These are phyloP conservation scores for Marsdenia floribunda DNA, from an alignment of 257 asterid genomes.

Conservation along the genomic window DNA sequence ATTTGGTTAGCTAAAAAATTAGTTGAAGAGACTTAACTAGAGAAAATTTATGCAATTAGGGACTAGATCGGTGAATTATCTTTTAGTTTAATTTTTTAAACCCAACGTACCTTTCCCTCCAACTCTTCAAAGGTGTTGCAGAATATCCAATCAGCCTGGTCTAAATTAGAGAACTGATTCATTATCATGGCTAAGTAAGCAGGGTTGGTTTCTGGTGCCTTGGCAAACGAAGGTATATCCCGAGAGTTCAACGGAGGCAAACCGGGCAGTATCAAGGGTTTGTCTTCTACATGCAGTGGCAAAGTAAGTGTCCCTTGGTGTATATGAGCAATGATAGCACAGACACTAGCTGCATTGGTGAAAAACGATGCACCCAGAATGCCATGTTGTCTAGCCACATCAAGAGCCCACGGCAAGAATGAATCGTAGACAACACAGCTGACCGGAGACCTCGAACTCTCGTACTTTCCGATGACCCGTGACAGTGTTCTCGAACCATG, in stretches of 20 bases:
- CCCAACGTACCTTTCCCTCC: slow-evolving; percentile 39
- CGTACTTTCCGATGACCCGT: background rate
- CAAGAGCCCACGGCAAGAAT: slow-evolving; percentile 71
- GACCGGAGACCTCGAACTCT: background rate
- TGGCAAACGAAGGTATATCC: slow-evolving; percentile 56
- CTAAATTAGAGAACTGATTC: slow-evolving; percentile 54
- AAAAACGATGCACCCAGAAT: slow-evolving; percentile 57
- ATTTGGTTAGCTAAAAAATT: too few species aligned
- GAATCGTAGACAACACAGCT: slow-evolving; percentile 48
- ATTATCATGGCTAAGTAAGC: slow-evolving; percentile 60
- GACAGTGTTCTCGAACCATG: slow-evolving; percentile 7
- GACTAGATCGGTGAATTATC: too few species aligned
- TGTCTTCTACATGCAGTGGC: slow-evolving; percentile 35
- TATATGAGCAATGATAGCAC: slow-evolving; percentile 44
- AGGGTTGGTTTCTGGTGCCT: slow-evolving; percentile 56
- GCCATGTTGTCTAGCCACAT: slow-evolving; percentile 47
- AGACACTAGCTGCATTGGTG: slow-evolving; percentile 56
- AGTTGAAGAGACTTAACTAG: too few species aligned
- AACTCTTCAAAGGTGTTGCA: slow-evolving; percentile 40
- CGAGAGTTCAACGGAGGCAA: slow-evolving; percentile 40
- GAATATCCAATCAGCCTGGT: slow-evolving; percentile 51
- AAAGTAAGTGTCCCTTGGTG: slow-evolving; percentile 34
- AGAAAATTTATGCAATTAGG: too few species aligned
- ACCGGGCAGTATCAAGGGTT: slow-evolving; percentile 44
- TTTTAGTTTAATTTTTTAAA: too few species aligned